These are phyloP conservation scores for Phytophthora tubulina DNA, from an alignment of 352 stramenopile species.

Conservation along the genomic window DNA sequence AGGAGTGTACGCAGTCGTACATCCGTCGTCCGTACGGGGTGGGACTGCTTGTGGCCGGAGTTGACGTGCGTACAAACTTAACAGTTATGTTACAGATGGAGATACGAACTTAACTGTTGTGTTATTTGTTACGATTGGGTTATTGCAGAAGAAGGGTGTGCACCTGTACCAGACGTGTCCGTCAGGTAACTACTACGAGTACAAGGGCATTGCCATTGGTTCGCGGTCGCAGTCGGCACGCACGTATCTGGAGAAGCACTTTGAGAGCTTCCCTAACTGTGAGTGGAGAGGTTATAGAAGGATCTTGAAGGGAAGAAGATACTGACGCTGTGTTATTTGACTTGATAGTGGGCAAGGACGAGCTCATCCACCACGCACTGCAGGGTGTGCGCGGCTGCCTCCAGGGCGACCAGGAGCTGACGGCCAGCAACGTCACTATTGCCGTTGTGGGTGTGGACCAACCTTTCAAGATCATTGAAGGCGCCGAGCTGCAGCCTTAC, in stretches of 20 bases:
- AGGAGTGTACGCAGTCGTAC: conserved; percentile 99
- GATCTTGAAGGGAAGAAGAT: neutral
- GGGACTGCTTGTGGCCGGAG: conserved; percentile 95
- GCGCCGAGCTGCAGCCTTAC: conserved; percentile 94
- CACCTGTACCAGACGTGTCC: conserved; percentile 99
- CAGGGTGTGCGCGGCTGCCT: conserved; percentile 97
- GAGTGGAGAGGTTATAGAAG: conserved; percentile 33
- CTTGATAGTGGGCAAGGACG: conserved; percentile 87
- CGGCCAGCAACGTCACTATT: conserved; percentile 93
- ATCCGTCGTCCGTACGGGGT: conserved; percentile 98
- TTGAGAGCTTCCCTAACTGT: conserved; percentile 93
- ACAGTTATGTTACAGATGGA: neutral
- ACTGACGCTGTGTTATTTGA: conserved; percentile 5
- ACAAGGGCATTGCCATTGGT: conserved; percentile 98
- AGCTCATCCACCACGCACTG: conserved; percentile 98
- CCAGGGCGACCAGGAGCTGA: conserved; percentile 96
- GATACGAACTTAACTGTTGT: neutral
- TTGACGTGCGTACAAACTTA: conserved; percentile 68
- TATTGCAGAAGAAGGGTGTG: conserved; percentile 94
- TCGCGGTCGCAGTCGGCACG: conserved; percentile 96
- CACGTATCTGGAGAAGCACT: conserved; percentile 99
- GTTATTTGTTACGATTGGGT: conserved; percentile 12
- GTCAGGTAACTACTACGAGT: conserved; percentile 99
- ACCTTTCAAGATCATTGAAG: conserved; percentile 95
- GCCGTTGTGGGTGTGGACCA: conserved; percentile 95